Percentiles rank a stretch among this genome's conserved stretches.
Evolutionary conservation across 2,329 filamentous ascomycete genomes (phyloP).

Genomic region (Teratosphaeria epicoccoides): DNA sequence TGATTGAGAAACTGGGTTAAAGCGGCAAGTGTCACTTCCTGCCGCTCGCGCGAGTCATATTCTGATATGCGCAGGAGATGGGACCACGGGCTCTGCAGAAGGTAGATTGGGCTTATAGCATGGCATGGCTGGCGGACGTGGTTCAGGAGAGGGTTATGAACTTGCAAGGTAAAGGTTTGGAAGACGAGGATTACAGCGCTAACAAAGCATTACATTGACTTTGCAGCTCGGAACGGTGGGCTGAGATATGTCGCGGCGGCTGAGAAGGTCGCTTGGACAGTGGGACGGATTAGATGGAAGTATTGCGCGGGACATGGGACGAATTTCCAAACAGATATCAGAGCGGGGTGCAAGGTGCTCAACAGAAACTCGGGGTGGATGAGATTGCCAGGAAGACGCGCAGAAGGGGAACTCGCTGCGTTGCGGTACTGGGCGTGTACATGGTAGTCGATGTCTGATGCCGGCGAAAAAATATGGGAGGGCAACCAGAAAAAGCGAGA

Average conservation of each 20-base stretch:
- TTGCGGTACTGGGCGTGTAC: neutral
- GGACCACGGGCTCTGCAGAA: neutral
- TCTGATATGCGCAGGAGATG: neutral
- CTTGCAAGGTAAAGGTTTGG: neutral
- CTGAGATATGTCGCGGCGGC: too few relatives aligned
- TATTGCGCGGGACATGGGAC: neutral
- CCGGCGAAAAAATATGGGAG: neutral
- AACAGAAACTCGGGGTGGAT: neutral
- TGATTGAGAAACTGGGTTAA: neutral
- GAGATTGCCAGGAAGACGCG: neutral
- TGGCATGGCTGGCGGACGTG: neutral
- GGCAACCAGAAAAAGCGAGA: neutral
- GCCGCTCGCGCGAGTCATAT: neutral
- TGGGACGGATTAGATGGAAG: neutral
- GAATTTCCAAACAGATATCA: neutral
- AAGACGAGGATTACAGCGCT: neutral
- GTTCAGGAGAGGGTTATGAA: neutral
- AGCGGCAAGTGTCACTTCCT: neutral
- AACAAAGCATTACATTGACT: neutral
- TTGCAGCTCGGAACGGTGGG: too few relatives aligned
- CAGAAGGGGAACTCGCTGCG: neutral
- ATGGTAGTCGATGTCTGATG: neutral
- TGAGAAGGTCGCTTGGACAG: neutral
- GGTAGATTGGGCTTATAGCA: neutral
- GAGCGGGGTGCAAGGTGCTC: neutral